phyloP scores from a whole-genome alignment of 2,329 filamentous ascomycete genomes.

The Elsinoe ampelina region DNA sequence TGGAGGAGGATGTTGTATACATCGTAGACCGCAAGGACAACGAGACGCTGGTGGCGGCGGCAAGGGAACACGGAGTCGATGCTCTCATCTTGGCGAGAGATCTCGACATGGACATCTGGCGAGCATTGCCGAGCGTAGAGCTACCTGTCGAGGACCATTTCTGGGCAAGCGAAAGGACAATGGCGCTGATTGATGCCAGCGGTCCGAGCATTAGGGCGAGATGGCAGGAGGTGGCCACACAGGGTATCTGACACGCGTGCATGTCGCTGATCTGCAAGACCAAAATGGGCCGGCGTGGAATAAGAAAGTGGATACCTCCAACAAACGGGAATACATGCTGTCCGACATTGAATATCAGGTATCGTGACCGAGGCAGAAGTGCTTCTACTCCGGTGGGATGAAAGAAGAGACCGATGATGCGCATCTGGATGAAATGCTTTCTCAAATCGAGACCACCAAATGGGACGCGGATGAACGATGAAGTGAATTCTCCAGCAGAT shows the following conservation, averaged over 20 bases:
- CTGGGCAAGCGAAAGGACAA: not conserved
- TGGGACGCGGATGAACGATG: too few relatives aligned
- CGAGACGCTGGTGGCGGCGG: not conserved
- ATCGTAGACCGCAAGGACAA: not conserved
- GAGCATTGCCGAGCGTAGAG: not conserved
- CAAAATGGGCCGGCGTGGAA: too few relatives aligned
- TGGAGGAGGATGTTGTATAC: slow-evolving; percentile 1
- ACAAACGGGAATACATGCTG: too few relatives aligned
- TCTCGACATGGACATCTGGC: not conserved
- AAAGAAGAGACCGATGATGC: too few relatives aligned
- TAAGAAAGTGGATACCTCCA: too few relatives aligned
- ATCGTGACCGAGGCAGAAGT: too few relatives aligned
- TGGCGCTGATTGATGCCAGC: not conserved
- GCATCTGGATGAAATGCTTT: too few relatives aligned
- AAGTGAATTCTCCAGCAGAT: too few relatives aligned
- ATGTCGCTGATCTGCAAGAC: not conserved
- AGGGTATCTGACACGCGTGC: not conserved
- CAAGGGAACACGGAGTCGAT: not conserved
- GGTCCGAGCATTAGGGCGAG: not conserved
- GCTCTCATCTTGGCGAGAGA: not conserved
- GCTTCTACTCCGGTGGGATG: too few relatives aligned
- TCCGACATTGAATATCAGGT: too few relatives aligned
- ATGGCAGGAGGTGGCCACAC: not conserved
- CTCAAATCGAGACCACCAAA: too few relatives aligned
- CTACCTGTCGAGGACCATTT: not conserved